phyloP scores from a whole-genome alignment of 192 early-diverging fungal genomes.

The Helicostylum pulchrum region DNA sequence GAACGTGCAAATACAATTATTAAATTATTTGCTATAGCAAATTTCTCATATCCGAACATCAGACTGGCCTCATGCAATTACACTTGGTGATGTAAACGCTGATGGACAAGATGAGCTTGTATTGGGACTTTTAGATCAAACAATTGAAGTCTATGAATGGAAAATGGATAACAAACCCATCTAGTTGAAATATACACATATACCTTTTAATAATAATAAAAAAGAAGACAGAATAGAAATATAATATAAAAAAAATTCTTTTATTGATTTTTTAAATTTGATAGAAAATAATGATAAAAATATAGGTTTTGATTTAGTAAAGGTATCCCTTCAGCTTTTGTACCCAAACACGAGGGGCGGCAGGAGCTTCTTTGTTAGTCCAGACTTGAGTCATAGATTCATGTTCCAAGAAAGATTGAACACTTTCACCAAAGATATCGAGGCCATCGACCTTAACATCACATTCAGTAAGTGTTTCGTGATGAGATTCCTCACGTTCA shows the following conservation, averaged over 20 bases:
- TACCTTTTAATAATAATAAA: background rate
- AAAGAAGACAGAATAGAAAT: constrained; percentile 5
- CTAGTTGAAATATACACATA: background rate
- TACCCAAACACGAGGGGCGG: background rate
- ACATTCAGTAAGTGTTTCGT: background rate
- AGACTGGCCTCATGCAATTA: constrained; percentile 36
- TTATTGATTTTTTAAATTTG: background rate
- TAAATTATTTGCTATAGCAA: constrained; percentile 13
- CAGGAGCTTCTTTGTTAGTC: background rate
- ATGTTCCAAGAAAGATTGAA: constrained; percentile 28
- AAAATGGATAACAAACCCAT: constrained; percentile 1
- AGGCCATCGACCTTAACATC: constrained; percentile 18
- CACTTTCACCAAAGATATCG: constrained; percentile 29
- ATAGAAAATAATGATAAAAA: background rate
- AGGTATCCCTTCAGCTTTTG: background rate
- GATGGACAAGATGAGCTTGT: constrained; percentile 39
- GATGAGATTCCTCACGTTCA: constrained; percentile 3
- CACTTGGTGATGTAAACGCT: constrained; percentile 34
- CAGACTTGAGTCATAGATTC: constrained; percentile 5
- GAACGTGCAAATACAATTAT: background rate
- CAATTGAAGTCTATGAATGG: constrained; percentile 31
- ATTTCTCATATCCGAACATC: constrained; percentile 23
- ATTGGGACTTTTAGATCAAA: constrained; percentile 33
- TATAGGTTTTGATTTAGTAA: background rate
- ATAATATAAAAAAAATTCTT: background rate